Conservation (phyloP, 75 land plant species). For the Gnetum montanum region DNA sequence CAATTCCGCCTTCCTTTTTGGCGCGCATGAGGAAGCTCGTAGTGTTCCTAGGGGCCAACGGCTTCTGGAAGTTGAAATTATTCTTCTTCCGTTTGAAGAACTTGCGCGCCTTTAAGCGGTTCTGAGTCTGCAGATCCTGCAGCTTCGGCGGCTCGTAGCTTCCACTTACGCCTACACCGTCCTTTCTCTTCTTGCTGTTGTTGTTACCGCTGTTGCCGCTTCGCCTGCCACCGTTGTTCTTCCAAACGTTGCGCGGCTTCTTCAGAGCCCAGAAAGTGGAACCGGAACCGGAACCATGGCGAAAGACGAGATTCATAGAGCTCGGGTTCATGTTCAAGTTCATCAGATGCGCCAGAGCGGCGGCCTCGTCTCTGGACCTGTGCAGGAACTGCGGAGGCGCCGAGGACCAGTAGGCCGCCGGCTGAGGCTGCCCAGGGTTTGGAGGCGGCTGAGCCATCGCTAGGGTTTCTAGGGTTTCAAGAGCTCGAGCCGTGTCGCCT, state of each 20-base stretch:
- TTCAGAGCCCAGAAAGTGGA: not conserved
- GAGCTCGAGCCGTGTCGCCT: too few relatives aligned
- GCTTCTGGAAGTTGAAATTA: constrained; percentile 41
- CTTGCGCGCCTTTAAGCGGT: constrained; percentile 51
- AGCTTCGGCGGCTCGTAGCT: constrained; percentile 57
- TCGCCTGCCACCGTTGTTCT: constrained; percentile 22
- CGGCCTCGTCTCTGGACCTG: too few relatives aligned
- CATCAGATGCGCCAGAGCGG: too few relatives aligned
- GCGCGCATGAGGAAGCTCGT: constrained; percentile 81
- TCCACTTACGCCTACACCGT: constrained; percentile 9
- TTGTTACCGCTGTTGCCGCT: not conserved
- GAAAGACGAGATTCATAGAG: too few relatives aligned
- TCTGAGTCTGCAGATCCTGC: constrained; percentile 59
- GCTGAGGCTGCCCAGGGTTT: too few relatives aligned
- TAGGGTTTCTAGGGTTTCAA: too few relatives aligned
- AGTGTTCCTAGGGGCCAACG: constrained; percentile 82
- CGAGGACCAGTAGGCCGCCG: too few relatives aligned
- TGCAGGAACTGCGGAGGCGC: too few relatives aligned
- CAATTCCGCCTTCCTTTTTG: constrained; percentile 78
- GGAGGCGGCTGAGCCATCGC: too few relatives aligned
- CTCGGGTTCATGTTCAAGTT: too few relatives aligned
- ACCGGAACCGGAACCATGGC: too few relatives aligned
- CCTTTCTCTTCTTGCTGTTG: not conserved
- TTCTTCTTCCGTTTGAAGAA: constrained; percentile 59
- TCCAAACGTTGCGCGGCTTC: constrained; percentile 24